Evolutionary conservation across 1,139 yeast species (phyloP).

Genomic region (Pichia terricola): DNA sequence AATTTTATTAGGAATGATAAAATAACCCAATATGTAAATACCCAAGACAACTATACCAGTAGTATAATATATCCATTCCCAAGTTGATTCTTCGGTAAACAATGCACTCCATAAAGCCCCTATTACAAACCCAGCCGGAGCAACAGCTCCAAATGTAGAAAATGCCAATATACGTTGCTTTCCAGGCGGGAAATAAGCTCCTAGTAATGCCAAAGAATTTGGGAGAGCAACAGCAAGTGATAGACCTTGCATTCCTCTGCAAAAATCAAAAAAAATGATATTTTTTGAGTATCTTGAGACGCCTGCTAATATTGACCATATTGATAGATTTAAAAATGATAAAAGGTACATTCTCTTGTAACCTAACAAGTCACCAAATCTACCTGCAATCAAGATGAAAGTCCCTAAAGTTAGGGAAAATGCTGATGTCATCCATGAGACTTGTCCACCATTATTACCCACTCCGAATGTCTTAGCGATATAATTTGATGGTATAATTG

Average conservation of each 20-base stretch:
- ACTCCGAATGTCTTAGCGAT: constrained; percentile 34
- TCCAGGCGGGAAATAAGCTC: constrained; percentile 39
- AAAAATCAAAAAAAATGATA: constrained; percentile 37
- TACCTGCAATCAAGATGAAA: constrained; percentile 50
- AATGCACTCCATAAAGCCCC: constrained; percentile 42
- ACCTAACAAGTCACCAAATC: constrained; percentile 57
- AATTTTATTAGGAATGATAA: constrained; percentile 34
- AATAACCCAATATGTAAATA: constrained; percentile 27
- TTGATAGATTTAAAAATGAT: constrained; percentile 39
- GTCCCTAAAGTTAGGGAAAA: constrained; percentile 54
- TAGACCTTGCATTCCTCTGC: constrained; percentile 52
- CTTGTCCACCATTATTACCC: constrained; percentile 30
- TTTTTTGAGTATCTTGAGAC: constrained; percentile 35
- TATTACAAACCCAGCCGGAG: constrained; percentile 46
- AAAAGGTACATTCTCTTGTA: constrained; percentile 38
- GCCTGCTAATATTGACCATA: constrained; percentile 46
- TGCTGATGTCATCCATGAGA: constrained; percentile 53
- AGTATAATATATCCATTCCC: constrained; percentile 54
- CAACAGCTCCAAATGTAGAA: constrained; percentile 47
- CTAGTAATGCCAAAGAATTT: constrained; percentile 46
- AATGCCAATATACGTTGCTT: constrained; percentile 32
- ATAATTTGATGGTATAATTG: constrained; percentile 29
- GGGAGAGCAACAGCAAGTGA: constrained; percentile 53
- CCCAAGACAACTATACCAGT: constrained; percentile 31
- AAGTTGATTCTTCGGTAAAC: constrained; percentile 34